These are phyloP conservation scores for Calycina herbarum DNA, from an alignment of 2,329 filamentous ascomycete species.

Conservation along the genomic window DNA sequence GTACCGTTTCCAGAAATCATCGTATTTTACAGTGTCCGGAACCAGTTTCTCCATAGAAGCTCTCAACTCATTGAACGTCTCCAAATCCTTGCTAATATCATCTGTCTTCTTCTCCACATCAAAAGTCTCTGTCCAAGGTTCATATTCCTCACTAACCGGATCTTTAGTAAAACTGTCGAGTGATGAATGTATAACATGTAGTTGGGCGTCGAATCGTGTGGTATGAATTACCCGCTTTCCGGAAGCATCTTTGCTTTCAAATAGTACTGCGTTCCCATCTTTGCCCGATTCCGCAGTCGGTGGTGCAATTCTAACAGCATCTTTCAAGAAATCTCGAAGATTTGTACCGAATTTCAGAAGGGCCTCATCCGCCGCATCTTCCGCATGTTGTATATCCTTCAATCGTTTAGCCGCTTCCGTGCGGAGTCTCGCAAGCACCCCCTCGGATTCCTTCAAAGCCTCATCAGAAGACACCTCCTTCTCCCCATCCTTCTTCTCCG, in stretches of 20 bases:
- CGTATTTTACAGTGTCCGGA: conserved; percentile 88
- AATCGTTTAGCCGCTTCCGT: conserved; percentile 78
- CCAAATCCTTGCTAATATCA: conserved; percentile 76
- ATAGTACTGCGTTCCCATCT: conserved; percentile 65
- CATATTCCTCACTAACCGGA: conserved; percentile 73
- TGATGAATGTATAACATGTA: conserved; percentile 91
- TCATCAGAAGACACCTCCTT: conserved; percentile 49
- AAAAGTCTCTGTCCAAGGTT: conserved; percentile 71
- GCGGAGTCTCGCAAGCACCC: conserved; percentile 74
- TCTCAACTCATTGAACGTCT: conserved; percentile 82
- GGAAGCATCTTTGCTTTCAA: conserved; percentile 88
- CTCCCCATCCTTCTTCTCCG: conserved; percentile 29
- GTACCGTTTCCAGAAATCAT: conserved; percentile 89
- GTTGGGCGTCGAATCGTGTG: conserved; percentile 89
- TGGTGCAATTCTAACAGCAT: conserved; percentile 85
- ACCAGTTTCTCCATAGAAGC: conserved; percentile 93
- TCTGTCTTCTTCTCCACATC: conserved; percentile 82
- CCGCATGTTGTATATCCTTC: conserved; percentile 85
- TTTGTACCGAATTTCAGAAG: conserved; percentile 89
- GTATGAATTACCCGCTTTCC: conserved; percentile 94
- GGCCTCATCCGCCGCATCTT: conserved; percentile 95
- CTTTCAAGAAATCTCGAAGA: conserved; percentile 82
- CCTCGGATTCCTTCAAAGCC: conserved; percentile 51
- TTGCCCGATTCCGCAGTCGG: conserved; percentile 55
- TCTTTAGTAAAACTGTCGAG: conserved; percentile 81